phyloP scores from a whole-genome alignment of 768 basidiomycete genomes.

The Sistotremastrum niveocremeum region DNA sequence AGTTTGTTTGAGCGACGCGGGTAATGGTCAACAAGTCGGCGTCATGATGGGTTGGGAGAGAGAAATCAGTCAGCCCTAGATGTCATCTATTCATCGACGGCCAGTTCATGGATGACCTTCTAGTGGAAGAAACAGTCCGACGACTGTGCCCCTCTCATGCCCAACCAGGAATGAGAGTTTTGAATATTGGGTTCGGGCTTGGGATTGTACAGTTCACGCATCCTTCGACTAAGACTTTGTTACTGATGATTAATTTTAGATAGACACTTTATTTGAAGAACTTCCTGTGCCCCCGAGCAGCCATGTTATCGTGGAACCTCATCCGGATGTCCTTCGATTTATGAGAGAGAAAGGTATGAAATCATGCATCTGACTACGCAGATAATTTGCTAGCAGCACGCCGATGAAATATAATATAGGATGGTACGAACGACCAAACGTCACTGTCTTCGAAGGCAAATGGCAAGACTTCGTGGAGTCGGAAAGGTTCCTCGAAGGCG shows the following conservation, averaged over 20 bases:
- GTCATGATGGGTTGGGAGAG: slow-evolving; percentile 99
- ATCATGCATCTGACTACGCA: no score
- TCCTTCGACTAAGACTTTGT: background rate
- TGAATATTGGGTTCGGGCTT: slow-evolving; percentile 91
- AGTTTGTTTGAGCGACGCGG: slow-evolving; percentile 55
- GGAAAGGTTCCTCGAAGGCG: slow-evolving; percentile 42
- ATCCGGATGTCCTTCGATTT: slow-evolving; percentile 77
- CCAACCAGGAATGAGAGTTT: slow-evolving; percentile 39
- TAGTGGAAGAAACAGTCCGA: slow-evolving; percentile 69
- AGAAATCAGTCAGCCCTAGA: slow-evolving; percentile 45
- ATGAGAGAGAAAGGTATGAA: slow-evolving; percentile 41
- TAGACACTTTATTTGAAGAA: slow-evolving; percentile 70
- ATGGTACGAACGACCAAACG: slow-evolving; percentile 67
- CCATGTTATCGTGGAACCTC: slow-evolving; percentile 91
- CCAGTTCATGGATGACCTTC: slow-evolving; percentile 14
- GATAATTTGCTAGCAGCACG: no score
- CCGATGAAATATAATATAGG: slow-evolving; percentile 17
- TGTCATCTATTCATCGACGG: background rate
- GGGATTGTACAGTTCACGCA: slow-evolving; percentile 53
- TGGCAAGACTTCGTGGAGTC: slow-evolving; percentile 81
- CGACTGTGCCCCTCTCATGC: slow-evolving; percentile 42
- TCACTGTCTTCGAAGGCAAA: slow-evolving; percentile 74
- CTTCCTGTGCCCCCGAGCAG: slow-evolving; percentile 42
- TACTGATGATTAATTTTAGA: background rate
- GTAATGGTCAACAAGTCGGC: slow-evolving; percentile 64